Conservation (phyloP, 257 asterid genomes). For the Salvia rosmarinus region DNA sequence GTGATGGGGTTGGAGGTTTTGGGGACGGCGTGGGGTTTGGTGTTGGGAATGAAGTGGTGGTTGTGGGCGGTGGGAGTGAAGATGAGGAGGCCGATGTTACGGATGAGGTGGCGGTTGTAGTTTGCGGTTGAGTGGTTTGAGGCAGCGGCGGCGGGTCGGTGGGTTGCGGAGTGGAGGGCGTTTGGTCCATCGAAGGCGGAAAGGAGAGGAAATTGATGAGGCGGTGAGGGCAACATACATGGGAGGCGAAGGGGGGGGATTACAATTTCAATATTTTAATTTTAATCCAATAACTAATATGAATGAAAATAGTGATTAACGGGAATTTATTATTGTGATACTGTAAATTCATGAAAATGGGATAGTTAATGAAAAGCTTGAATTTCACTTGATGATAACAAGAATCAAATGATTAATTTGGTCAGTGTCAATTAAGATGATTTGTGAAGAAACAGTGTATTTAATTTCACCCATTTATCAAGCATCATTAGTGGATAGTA, state of each 20-base stretch:
- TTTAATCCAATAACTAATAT: neutral
- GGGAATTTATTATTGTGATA: too few species aligned
- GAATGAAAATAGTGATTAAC: neutral
- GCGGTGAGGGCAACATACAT: neutral
- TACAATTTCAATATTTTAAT: neutral
- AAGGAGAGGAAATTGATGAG: neutral
- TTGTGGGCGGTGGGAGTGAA: constrained; percentile 39
- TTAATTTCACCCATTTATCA: too few species aligned
- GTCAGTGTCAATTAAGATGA: too few species aligned
- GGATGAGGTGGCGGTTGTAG: constrained; percentile 31
- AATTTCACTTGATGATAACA: too few species aligned
- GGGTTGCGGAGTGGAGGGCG: constrained; percentile 48
- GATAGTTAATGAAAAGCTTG: too few species aligned
- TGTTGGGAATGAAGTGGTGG: constrained; percentile 40
- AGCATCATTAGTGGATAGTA: too few species aligned
- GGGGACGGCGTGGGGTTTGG: constrained; percentile 41
- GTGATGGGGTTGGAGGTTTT: constrained; percentile 37
- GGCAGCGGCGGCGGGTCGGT: constrained; percentile 51
- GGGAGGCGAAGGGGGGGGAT: neutral
- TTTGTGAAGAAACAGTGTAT: too few species aligned
- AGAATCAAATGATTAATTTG: too few species aligned
- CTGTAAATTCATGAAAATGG: neutral
- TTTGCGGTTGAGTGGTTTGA: constrained; percentile 35
- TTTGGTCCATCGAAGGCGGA: constrained; percentile 50
- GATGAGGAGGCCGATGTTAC: constrained; percentile 28